A percentile compares a stretch with the other conserved stretches of the same genome.
Conservation (phyloP, 2,329 filamentous ascomycete genomes). For the Colletotrichum sublineola region DNA sequence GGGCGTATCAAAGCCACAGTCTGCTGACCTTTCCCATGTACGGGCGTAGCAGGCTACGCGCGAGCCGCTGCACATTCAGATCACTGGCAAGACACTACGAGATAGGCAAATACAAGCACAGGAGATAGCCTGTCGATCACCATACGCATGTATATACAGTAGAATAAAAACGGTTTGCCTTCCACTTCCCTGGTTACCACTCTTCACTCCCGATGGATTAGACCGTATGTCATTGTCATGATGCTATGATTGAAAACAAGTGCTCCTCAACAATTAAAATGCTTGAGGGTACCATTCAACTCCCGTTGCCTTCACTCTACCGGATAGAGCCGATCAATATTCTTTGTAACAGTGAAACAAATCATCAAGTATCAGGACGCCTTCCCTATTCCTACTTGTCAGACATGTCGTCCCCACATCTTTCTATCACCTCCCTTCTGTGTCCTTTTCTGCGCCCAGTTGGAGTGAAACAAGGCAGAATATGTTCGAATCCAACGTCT, state of each 20-base stretch:
- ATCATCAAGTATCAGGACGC: slow-evolving; percentile 16
- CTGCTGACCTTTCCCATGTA: slow-evolving; percentile 6
- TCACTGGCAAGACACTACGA: slow-evolving; percentile 15
- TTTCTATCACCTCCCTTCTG: slow-evolving; percentile 7
- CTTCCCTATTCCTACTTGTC: neutral
- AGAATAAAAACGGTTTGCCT: slow-evolving; percentile 1
- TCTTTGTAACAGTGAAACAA: neutral
- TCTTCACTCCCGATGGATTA: neutral
- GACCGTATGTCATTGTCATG: slow-evolving; percentile 7
- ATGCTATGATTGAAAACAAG: slow-evolving; percentile 5
- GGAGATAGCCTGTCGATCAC: slow-evolving; percentile 5
- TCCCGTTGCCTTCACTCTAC: slow-evolving; percentile 5
- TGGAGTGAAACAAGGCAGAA: slow-evolving; percentile 1
- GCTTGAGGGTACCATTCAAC: slow-evolving; percentile 13
- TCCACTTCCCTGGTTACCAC: neutral
- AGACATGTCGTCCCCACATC: neutral
- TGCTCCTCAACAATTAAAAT: neutral
- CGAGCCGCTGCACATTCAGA: neutral
- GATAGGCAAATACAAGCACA: neutral
- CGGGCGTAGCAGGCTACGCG: neutral
- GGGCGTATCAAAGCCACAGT: neutral
- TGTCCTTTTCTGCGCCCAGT: neutral
- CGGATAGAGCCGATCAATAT: neutral
- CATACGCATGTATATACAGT: neutral
- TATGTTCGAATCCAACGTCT: neutral